Conservation (phyloP, 2,329 filamentous ascomycete species). For the Amesomyces nigricolor region DNA sequence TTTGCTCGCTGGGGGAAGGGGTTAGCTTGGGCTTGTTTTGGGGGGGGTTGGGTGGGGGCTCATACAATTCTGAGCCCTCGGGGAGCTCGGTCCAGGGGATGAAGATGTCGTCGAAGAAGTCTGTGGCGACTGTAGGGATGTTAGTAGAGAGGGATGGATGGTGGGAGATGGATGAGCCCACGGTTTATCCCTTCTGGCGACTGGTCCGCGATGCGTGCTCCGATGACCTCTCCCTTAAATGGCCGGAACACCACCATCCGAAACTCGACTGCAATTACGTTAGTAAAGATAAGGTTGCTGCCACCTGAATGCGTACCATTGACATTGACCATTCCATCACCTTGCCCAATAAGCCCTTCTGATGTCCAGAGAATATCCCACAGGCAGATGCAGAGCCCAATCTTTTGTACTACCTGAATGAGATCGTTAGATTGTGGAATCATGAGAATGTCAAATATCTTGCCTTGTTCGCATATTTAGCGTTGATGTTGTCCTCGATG, state of each 20-base stretch:
- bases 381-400: slow-evolving; percentile 88
- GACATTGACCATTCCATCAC: slow-evolving; percentile 86
- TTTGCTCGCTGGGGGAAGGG: slow-evolving; percentile 52
- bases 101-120: slow-evolving; percentile 92
- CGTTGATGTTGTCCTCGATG: slow-evolving; percentile 94
- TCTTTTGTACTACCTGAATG: slow-evolving; percentile 74
- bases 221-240: slow-evolving; percentile 89
- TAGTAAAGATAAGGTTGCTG: slow-evolving; percentile 6
- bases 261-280: slow-evolving; percentile 66
- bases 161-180: slow-evolving; percentile 33
- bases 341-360: slow-evolving; percentile 90
- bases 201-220: slow-evolving; percentile 74
- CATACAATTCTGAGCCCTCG: slow-evolving; percentile 70
- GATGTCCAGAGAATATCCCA: slow-evolving; percentile 87
- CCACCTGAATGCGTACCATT: slow-evolving; percentile 57
- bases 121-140: slow-evolving; percentile 59
- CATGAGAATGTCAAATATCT: background rate
- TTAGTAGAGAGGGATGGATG: background rate
- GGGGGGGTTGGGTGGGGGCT: background rate
- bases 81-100: slow-evolving; percentile 70
- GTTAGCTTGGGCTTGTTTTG: slow-evolving; percentile 23
- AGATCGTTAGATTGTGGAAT: slow-evolving; percentile 1
- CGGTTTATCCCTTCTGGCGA: slow-evolving; percentile 66
- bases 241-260: slow-evolving; percentile 89
- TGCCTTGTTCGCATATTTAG: slow-evolving; percentile 92